Conservation (phyloP, 2,329 filamentous ascomycete genomes). For the Aspergillus pseudonomiae region DNA sequence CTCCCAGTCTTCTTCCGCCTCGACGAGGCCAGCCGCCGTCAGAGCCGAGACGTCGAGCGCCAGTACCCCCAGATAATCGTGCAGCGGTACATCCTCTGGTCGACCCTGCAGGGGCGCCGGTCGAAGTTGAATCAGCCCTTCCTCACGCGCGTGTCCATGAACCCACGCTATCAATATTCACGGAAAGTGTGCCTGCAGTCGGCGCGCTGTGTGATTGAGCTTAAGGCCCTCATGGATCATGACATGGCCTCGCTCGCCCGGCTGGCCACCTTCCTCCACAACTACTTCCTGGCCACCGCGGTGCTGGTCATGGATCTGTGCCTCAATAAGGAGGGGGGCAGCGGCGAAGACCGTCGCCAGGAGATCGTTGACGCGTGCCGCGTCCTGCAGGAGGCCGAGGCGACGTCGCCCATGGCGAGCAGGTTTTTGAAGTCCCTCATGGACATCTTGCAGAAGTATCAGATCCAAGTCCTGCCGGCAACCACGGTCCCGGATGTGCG, state of each 20-base stretch:
- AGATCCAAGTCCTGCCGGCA: background rate
- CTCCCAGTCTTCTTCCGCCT: constrained; percentile 4
- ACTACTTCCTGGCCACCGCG: background rate
- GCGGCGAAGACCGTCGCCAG: background rate
- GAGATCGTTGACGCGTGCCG: background rate
- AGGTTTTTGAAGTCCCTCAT: background rate
- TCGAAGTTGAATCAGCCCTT: constrained; percentile 4
- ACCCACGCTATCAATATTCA: constrained; percentile 9
- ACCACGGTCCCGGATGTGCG: background rate
- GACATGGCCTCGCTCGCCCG: background rate
- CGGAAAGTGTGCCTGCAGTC: constrained; percentile 5
- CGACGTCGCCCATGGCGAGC: background rate
- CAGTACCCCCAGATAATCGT: constrained; percentile 3
- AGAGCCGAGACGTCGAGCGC: background rate
- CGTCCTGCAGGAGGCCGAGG: background rate
- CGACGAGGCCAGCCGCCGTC: background rate
- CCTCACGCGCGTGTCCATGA: background rate
- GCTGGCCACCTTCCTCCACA: too few species aligned
- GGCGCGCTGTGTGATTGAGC: constrained; percentile 9
- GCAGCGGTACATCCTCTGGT: constrained; percentile 8
- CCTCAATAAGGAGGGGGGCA: background rate
- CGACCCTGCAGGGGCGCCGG: background rate
- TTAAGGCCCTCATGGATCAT: background rate
- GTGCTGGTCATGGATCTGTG: constrained; percentile 4
- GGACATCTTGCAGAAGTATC: background rate